Percentiles rank a stretch among this genome's conserved stretches.
Conservation (phyloP, 1,139 yeast genomes). For the Scheffersomyces cryptocercus region DNA sequence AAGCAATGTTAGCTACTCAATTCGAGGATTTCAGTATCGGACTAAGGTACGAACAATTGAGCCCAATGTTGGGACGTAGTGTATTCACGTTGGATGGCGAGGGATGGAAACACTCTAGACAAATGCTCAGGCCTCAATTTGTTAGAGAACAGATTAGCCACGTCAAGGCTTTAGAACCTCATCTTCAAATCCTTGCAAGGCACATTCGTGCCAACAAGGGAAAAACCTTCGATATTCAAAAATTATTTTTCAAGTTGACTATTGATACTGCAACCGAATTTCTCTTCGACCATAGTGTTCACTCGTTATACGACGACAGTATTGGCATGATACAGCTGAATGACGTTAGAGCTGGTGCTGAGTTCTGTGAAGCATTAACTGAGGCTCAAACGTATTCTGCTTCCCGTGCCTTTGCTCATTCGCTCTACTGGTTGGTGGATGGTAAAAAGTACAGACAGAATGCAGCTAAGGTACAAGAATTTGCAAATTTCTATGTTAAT, state of each 20-base stretch:
- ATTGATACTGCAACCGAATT: conserved; percentile 57
- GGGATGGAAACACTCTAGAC: conserved; percentile 16
- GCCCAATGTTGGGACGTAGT: conserved; percentile 12
- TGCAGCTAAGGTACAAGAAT: conserved; percentile 25
- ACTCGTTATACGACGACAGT: conserved; percentile 30
- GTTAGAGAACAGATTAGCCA: conserved; percentile 14
- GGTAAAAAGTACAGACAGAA: conserved; percentile 27
- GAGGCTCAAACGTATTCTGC: conserved; percentile 32
- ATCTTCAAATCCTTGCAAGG: conserved; percentile 6
- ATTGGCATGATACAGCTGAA: conserved; percentile 15
- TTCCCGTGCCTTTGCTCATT: conserved; percentile 31
- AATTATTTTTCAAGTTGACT: conserved; percentile 46
- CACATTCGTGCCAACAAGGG: conserved; percentile 4
- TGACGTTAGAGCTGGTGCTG: conserved; percentile 28
- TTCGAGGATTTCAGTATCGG: conserved; percentile 14
- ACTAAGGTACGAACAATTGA: conserved; percentile 9
- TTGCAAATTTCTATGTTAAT: conserved; percentile 21
- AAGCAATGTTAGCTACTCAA: conserved; percentile 11
- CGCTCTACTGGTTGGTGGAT: conserved; percentile 30
- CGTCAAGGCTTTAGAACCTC: conserved; percentile 11
- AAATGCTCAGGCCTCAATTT: conserved; percentile 14
- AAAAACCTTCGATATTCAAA: conserved; percentile 41
- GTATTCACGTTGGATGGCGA: conserved; percentile 14
- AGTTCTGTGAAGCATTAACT: conserved; percentile 42
- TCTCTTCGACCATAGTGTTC: conserved; percentile 52